These are phyloP conservation scores for Aureobasidium sp. DNA, from an alignment of 2,329 filamentous ascomycete genomes.

Conservation along the genomic window DNA sequence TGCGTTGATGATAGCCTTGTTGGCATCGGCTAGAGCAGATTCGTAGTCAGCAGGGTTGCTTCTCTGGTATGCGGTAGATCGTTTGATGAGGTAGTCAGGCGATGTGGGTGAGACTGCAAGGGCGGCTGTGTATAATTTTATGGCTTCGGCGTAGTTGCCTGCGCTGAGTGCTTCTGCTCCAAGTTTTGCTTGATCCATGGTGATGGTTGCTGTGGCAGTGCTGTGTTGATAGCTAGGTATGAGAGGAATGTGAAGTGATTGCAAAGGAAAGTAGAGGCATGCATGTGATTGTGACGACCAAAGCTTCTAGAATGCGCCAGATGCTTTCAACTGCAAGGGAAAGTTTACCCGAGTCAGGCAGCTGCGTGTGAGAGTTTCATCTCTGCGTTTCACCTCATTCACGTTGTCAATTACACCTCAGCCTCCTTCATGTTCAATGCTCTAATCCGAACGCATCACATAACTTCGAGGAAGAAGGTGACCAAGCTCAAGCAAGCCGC, in stretches of 20 bases:
- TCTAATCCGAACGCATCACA: conserved; percentile 71
- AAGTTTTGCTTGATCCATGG: conserved; percentile 16
- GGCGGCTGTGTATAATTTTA: conserved; percentile 59
- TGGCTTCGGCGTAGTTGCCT: conserved; percentile 58
- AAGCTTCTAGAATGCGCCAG: conserved; percentile 6
- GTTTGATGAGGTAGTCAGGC: conserved; percentile 71
- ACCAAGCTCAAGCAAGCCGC: conserved; percentile 56
- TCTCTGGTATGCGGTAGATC: conserved; percentile 69
- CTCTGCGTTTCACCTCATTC: neutral
- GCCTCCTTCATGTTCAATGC: conserved; percentile 38
- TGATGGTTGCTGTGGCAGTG: neutral
- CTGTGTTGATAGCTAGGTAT: neutral
- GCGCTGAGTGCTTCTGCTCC: conserved; percentile 44
- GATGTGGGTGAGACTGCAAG: conserved; percentile 55
- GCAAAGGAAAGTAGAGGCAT: neutral
- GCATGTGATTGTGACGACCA: conserved; percentile 4
- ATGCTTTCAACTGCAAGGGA: neutral
- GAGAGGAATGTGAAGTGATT: neutral
- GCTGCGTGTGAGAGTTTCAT: neutral
- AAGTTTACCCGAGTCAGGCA: neutral
- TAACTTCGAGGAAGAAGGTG: conserved; percentile 71
- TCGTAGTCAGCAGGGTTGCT: conserved; percentile 41
- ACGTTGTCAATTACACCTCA: neutral
- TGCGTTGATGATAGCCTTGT: conserved; percentile 51
- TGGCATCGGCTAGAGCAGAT: conserved; percentile 37